Evolutionary conservation across 202 grass and related monocot genomes (phyloP).

Genomic region (Zoysia matrella): DNA sequence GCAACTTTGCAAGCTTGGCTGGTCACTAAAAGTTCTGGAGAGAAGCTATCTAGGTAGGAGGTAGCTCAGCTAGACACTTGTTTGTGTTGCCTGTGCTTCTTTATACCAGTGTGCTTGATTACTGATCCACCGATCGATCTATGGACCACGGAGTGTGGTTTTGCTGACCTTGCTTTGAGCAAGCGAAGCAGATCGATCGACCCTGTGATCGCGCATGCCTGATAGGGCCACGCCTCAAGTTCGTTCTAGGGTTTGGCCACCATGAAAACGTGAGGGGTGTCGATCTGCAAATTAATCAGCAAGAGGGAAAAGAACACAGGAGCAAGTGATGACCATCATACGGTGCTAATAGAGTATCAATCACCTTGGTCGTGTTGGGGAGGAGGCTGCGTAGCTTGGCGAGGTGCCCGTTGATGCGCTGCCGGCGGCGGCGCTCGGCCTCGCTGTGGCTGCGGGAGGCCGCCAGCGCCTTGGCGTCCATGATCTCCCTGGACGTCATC

Average conservation of each 20-base stretch:
- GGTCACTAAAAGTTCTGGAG: neutral
- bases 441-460: too few species aligned
- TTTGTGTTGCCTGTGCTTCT: slow-evolving; percentile 5
- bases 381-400: slow-evolving; percentile 8
- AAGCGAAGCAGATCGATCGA: neutral
- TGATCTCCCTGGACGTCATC: slow-evolving; percentile 84
- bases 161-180: neutral
- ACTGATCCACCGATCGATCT: neutral
- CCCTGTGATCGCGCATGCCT: neutral
- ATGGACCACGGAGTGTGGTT: neutral
- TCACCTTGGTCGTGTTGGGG: slow-evolving; percentile 91
- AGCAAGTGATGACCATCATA: neutral
- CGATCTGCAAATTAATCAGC: slow-evolving; percentile 1
- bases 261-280: neutral
- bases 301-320: neutral
- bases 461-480: slow-evolving; percentile 14
- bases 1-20: neutral
- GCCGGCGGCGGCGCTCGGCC: too few species aligned
- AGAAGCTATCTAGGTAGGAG: slow-evolving; percentile 7
- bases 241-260: slow-evolving; percentile 45
- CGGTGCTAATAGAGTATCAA: neutral
- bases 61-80: slow-evolving; percentile 9
- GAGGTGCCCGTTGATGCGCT: too few species aligned
- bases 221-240: neutral
- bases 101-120: neutral